Conservation (phyloP, 768 basidiomycete species). For the Lentinus tigrinus region DNA sequence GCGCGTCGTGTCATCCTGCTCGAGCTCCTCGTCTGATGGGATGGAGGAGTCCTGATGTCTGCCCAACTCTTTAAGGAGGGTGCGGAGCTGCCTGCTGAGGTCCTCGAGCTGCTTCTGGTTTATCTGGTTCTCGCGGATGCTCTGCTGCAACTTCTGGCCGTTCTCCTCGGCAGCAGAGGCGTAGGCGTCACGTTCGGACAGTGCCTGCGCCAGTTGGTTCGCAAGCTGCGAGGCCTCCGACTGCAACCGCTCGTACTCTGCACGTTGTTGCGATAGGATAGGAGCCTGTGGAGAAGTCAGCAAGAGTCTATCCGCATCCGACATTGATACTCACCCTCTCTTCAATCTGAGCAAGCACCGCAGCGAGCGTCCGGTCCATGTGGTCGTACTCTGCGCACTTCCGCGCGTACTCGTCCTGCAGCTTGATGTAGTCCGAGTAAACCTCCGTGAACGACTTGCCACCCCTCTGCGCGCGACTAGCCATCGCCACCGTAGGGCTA, state of each 20-base stretch:
- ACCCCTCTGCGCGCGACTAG: constrained; percentile 72
- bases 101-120: constrained; percentile 78
- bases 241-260: constrained; percentile 83
- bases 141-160: constrained; percentile 60
- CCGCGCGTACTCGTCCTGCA: constrained; percentile 77
- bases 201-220: constrained; percentile 70
- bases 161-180: constrained; percentile 54
- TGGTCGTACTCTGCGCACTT: constrained; percentile 82
- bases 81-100: constrained; percentile 81
- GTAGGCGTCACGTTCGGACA: constrained; percentile 73
- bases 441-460: constrained; percentile 94
- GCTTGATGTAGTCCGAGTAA: constrained; percentile 84
- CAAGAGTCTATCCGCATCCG: constrained; percentile 1
- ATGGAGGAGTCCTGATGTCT: constrained; percentile 84
- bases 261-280: constrained; percentile 83
- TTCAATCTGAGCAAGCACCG: constrained; percentile 86
- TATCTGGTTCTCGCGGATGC: constrained; percentile 60
- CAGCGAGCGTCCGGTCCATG: constrained; percentile 77
- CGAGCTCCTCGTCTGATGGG: constrained; percentile 63
- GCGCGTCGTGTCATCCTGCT: constrained; percentile 40
- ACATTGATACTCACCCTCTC: constrained; percentile 62
- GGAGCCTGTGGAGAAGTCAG: constrained; percentile 66
- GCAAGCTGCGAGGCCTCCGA: constrained; percentile 80
- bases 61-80: constrained; percentile 73
- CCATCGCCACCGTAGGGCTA: constrained; percentile 88